Percentiles rank a stretch among this genome's conserved stretches.
Conservation (phyloP, 768 basidiomycete species). For the Naganishia friedmannii region DNA sequence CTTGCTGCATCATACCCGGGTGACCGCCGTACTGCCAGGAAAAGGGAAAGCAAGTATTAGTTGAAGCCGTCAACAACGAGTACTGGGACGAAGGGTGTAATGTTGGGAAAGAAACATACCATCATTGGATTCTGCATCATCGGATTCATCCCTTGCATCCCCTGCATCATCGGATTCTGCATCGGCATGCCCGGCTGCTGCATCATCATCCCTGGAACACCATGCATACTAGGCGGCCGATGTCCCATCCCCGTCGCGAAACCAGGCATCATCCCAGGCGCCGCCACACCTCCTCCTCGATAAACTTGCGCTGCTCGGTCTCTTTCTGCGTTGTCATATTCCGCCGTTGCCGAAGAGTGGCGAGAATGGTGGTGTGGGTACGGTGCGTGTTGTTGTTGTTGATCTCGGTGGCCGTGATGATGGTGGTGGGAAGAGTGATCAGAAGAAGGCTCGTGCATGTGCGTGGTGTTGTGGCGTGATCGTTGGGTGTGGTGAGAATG, state of each 20-base stretch:
- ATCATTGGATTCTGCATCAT: slow-evolving; percentile 9
- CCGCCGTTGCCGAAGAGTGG: not conserved
- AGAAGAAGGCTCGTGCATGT: not conserved
- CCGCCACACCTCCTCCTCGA: not conserved
- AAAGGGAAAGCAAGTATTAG: too few relatives aligned
- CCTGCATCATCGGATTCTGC: slow-evolving; percentile 7
- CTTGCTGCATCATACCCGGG: not conserved
- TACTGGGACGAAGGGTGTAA: too few relatives aligned
- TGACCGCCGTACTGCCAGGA: not conserved
- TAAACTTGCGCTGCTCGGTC: not conserved
- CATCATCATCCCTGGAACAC: not conserved
- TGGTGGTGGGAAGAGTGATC: not conserved
- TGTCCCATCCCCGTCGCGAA: not conserved
- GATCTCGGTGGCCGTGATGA: not conserved
- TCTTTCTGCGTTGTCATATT: not conserved
- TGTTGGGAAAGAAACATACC: not conserved
- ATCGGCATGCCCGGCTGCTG: not conserved
- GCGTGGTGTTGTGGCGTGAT: not conserved
- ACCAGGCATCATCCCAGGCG: slow-evolving; percentile 8
- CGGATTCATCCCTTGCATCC: not conserved
- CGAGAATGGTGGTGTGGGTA: not conserved
- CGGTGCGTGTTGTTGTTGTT: not conserved
- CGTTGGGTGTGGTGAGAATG: not conserved
- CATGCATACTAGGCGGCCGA: not conserved
- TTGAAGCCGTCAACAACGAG: too few relatives aligned